A percentile compares a stretch with the other conserved stretches of the same genome.
phyloP scores from a whole-genome alignment of 176 grass and related monocot genomes.

The Otatea glauca region DNA sequence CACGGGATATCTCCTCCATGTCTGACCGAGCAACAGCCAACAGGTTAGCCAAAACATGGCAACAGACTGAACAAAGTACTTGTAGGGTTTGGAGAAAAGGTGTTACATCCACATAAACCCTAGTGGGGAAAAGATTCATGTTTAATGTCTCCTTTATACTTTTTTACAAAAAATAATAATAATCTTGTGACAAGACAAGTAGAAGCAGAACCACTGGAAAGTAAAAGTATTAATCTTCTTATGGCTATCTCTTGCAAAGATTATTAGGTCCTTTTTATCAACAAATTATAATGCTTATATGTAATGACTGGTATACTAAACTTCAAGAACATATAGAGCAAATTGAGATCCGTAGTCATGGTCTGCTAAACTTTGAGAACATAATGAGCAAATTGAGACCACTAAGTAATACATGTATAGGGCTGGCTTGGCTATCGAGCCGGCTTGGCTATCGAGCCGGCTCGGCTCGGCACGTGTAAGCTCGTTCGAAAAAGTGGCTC shows the following conservation, averaged over 20 bases:
- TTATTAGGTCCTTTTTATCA: neutral
- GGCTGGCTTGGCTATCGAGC: too few relatives aligned
- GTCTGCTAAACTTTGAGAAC: neutral
- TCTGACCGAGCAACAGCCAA: neutral
- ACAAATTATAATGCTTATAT: neutral
- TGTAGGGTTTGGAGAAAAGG: neutral
- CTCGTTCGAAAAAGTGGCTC: too few relatives aligned
- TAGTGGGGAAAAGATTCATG: neutral
- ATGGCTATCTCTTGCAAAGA: conserved; percentile 15
- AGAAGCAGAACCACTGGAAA: neutral
- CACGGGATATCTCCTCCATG: too few relatives aligned
- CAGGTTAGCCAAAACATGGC: conserved; percentile 16
- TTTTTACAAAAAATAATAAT: neutral
- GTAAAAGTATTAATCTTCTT: neutral
- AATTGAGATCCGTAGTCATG: neutral
- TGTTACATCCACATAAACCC: neutral
- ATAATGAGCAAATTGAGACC: neutral
- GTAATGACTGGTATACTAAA: neutral
- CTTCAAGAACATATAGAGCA: neutral
- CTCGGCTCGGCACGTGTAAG: too few relatives aligned
- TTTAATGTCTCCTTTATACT: neutral
- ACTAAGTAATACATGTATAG: neutral
- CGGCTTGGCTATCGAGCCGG: too few relatives aligned
- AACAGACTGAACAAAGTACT: neutral
- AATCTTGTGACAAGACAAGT: neutral